These are phyloP conservation scores for Pseudogymnoascus verrucosus DNA, from an alignment of 2,329 filamentous ascomycete species.

Conservation along the genomic window DNA sequence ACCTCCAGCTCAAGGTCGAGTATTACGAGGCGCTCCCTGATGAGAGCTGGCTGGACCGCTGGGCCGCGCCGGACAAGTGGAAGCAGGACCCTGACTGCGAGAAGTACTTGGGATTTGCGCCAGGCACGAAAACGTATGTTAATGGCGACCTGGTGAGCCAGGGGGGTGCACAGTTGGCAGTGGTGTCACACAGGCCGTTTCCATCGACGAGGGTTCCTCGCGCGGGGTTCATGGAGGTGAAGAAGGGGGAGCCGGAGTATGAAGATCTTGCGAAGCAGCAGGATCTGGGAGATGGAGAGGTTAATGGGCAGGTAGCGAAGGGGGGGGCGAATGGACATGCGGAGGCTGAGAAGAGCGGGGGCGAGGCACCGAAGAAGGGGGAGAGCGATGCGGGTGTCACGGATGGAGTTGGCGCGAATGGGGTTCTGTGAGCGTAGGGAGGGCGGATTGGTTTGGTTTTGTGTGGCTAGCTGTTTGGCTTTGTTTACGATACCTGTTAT, in stretches of 20 bases:
- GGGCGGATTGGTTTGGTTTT: neutral
- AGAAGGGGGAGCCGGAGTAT: conserved; percentile 48
- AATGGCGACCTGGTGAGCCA: conserved; percentile 48
- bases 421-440: neutral
- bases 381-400: neutral
- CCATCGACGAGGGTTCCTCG: conserved; percentile 45
- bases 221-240: conserved; percentile 41
- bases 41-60: conserved; percentile 12
- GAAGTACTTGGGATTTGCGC: conserved; percentile 46
- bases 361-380: neutral
- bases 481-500: conserved; percentile 9
- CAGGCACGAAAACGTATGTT: conserved; percentile 49
- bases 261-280: conserved; percentile 44
- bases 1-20: conserved; percentile 46
- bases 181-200: conserved; percentile 46
- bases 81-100: conserved; percentile 48
- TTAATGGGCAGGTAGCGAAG: neutral
- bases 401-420: neutral
- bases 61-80: conserved; percentile 39
- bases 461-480: conserved; percentile 4
- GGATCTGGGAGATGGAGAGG: conserved; percentile 18
- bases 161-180: conserved; percentile 38
- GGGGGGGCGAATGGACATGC: neutral
- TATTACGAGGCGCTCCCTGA: conserved; percentile 42
- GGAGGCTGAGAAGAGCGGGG: neutral